phyloP scores from a whole-genome alignment of 2,329 filamentous ascomycete genomes.

The Nectriaceae sp. region DNA sequence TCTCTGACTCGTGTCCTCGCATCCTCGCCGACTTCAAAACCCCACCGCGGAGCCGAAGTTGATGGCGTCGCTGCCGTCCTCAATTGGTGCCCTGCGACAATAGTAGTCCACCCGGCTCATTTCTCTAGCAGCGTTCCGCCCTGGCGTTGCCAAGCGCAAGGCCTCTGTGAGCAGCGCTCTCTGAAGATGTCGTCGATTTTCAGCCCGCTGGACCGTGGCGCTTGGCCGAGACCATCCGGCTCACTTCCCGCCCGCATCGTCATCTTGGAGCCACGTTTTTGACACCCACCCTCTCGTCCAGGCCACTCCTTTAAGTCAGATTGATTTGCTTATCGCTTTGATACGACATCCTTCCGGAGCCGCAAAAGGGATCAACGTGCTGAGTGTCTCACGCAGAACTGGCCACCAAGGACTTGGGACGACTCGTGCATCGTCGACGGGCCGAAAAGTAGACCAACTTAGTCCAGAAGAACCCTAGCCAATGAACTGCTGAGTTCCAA shows the following conservation, averaged over 20 bases:
- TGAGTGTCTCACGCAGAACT: not conserved
- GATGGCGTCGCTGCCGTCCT: not conserved
- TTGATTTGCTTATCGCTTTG: not conserved
- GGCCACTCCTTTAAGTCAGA: not conserved
- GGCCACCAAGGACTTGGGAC: not conserved
- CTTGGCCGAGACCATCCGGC: not conserved
- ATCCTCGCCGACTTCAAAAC: not conserved
- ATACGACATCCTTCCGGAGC: not conserved
- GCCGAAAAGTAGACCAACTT: not conserved
- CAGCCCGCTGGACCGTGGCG: conserved; percentile 1
- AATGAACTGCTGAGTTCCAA: not conserved
- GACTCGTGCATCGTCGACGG: not conserved
- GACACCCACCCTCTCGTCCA: conserved; percentile 1
- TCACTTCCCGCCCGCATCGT: not conserved
- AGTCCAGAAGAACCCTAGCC: not conserved
- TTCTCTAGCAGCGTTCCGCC: not conserved
- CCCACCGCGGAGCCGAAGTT: conserved; percentile 1
- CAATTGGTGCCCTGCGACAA: not conserved
- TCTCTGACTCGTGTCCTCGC: not conserved
- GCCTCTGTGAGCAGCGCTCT: not conserved
- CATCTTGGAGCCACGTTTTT: conserved; percentile 2
- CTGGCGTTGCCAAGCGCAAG: not conserved
- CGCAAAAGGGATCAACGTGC: not conserved
- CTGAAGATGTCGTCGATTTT: not conserved
- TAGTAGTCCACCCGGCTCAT: not conserved